Conservation (phyloP, 768 basidiomycete genomes). For the Pisolithus microcarpus region DNA sequence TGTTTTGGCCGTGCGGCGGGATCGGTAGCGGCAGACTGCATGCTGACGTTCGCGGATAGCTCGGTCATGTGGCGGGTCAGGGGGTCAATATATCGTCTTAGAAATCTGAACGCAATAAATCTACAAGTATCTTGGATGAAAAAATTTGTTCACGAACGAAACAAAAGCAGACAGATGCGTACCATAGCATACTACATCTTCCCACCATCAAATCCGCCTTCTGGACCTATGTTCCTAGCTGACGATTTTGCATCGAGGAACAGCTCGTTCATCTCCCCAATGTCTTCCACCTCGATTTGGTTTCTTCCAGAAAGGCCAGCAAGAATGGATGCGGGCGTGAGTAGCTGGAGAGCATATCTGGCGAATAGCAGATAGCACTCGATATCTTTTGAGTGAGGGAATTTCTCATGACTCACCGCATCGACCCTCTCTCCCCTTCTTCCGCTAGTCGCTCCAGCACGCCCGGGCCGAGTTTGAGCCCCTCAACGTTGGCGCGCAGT, state of each 20-base stretch:
- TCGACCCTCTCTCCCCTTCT: constrained; percentile 75
- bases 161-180: constrained; percentile 4
- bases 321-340: constrained; percentile 87
- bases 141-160: neutral
- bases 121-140: constrained; percentile 2
- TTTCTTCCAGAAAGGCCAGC: constrained; percentile 68
- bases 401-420: constrained; percentile 47
- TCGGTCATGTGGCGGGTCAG: neutral
- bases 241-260: constrained; percentile 92
- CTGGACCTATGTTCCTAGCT: constrained; percentile 45
- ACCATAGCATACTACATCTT: constrained; percentile 17
- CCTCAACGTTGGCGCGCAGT: constrained; percentile 81
- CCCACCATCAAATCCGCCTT: constrained; percentile 29
- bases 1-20: too few species aligned
- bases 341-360: constrained; percentile 86
- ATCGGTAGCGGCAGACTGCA: neutral
- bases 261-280: constrained; percentile 87
- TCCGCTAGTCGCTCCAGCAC: constrained; percentile 76
- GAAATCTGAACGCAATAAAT: constrained; percentile 3
- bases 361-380: constrained; percentile 6
- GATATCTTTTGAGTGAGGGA: constrained; percentile 2
- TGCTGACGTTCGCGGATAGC: neutral
- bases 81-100: neutral
- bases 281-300: constrained; percentile 83
- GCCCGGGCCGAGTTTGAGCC: constrained; percentile 63